A percentile compares a stretch with the other conserved stretches of the same genome.
phyloP scores from a whole-genome alignment of 2,329 filamentous ascomycete species.

The Aspergillus ochraceoroseus region DNA sequence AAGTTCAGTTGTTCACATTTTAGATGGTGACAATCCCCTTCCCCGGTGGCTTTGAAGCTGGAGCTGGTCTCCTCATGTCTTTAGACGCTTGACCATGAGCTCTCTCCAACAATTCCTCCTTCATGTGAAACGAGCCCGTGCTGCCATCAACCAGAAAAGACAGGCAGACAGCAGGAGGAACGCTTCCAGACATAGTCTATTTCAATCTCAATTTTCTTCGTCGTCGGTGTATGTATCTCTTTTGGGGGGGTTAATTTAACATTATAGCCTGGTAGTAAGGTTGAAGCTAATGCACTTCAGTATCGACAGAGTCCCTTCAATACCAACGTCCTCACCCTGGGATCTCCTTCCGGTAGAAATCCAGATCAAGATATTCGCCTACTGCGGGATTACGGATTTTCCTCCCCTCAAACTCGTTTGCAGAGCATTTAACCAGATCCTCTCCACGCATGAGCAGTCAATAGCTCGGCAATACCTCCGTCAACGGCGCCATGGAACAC shows the following conservation, averaged over 20 bases:
- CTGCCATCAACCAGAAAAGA: constrained; percentile 29
- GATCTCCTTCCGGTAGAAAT: constrained; percentile 41
- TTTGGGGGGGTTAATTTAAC: not conserved
- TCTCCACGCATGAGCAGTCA: constrained; percentile 37
- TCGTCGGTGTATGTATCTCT: constrained; percentile 25
- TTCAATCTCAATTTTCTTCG: constrained; percentile 23
- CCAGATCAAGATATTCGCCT: constrained; percentile 40
- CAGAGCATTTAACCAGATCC: constrained; percentile 35
- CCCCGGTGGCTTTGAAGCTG: constrained; percentile 15
- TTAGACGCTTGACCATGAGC: constrained; percentile 31
- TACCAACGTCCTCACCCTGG: constrained; percentile 35
- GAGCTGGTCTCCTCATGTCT: constrained; percentile 29
- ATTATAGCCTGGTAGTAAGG: not conserved
- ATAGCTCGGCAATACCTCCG: constrained; percentile 43
- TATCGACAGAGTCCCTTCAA: constrained; percentile 22
- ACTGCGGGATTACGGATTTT: constrained; percentile 39
- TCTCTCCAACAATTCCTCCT: constrained; percentile 31
- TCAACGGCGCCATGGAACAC: constrained; percentile 40
- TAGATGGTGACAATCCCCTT: constrained; percentile 9
- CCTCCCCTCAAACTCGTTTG: constrained; percentile 39
- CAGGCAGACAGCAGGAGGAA: constrained; percentile 27
- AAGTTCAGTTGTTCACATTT: constrained; percentile 4
- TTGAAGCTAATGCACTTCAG: constrained; percentile 18
- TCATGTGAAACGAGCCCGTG: constrained; percentile 33
- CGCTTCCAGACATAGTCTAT: constrained; percentile 21